phyloP scores from a whole-genome alignment of 1,139 yeast species.

The Debaryomyces singareniensis region DNA sequence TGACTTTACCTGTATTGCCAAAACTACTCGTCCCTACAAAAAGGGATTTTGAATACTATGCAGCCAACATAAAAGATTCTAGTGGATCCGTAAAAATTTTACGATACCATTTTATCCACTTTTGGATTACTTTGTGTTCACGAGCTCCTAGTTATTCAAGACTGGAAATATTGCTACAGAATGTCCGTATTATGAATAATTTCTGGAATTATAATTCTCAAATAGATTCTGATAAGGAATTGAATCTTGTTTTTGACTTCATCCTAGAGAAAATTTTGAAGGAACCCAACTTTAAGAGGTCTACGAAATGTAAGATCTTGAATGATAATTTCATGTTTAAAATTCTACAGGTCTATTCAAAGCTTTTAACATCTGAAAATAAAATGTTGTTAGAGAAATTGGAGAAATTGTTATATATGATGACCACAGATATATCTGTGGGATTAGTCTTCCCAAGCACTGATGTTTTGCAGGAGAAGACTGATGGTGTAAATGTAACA shows the following conservation, averaged over 20 bases:
- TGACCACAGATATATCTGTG: slow-evolving; percentile 44
- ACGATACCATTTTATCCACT: slow-evolving; percentile 52
- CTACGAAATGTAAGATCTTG: slow-evolving; percentile 68
- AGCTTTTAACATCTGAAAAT: slow-evolving; percentile 20
- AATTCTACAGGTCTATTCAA: slow-evolving; percentile 46
- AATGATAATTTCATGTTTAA: slow-evolving; percentile 71
- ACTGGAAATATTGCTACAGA: slow-evolving; percentile 55
- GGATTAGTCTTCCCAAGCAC: slow-evolving; percentile 64
- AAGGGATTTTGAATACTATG: slow-evolving; percentile 25
- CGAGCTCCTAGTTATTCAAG: slow-evolving; percentile 47
- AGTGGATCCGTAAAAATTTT: slow-evolving; percentile 33
- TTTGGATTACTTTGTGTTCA: slow-evolving; percentile 52
- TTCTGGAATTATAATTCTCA: slow-evolving; percentile 58
- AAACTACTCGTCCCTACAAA: slow-evolving; percentile 54
- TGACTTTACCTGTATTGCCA: slow-evolving; percentile 54
- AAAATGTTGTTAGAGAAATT: slow-evolving; percentile 8
- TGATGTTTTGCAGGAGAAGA: slow-evolving; percentile 30
- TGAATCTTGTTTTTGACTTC: slow-evolving; percentile 37
- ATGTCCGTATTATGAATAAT: slow-evolving; percentile 50
- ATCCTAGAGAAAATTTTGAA: slow-evolving; percentile 46
- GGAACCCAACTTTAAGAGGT: slow-evolving; percentile 58
- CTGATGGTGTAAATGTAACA: slow-evolving; percentile 20
- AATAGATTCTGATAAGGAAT: slow-evolving; percentile 44
- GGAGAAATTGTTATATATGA: slow-evolving; percentile 26
- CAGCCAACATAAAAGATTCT: slow-evolving; percentile 9